A percentile compares a stretch with the other conserved stretches of the same genome.
These are phyloP conservation scores for Tetracladium maxilliforme DNA, from an alignment of 2,329 filamentous ascomycete genomes.

Conservation along the genomic window DNA sequence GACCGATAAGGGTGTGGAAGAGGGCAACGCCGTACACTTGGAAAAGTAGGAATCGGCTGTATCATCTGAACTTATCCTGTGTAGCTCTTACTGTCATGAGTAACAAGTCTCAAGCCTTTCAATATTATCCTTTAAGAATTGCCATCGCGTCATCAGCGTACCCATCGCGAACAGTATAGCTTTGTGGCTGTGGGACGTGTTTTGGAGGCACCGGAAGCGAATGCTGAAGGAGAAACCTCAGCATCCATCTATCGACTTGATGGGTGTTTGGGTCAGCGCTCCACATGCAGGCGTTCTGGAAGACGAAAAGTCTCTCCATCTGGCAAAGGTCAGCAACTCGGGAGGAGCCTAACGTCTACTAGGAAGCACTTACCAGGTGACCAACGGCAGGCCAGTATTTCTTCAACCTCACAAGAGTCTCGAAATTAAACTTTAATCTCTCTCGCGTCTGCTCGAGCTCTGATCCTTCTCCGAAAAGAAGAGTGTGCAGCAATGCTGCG, in stretches of 20 bases:
- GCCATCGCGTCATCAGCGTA: no score
- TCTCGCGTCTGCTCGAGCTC: constrained; percentile 12
- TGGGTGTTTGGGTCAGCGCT: constrained; percentile 14
- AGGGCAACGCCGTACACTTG: no score
- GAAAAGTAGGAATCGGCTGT: no score
- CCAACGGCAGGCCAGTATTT: constrained; percentile 19
- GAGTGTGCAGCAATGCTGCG: constrained; percentile 17
- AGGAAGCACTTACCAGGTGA: constrained; percentile 12
- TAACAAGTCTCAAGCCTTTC: no score
- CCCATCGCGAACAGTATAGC: no score
- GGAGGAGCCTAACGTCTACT: not conserved
- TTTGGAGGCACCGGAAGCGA: constrained; percentile 7
- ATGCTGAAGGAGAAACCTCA: constrained; percentile 18
- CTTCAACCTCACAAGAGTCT: constrained; percentile 14
- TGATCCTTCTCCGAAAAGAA: constrained; percentile 15
- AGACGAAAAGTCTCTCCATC: constrained; percentile 17
- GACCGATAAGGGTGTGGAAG: no score
- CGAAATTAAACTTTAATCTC: constrained; percentile 16
- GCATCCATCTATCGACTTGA: constrained; percentile 14
- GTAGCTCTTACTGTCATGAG: no score
- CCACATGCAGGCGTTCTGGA: constrained; percentile 15
- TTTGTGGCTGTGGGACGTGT: no score
- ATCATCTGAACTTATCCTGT: no score
- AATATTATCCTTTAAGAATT: no score
- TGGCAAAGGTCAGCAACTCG: constrained; percentile 3